Conservation (phyloP, 179 eudicot genomes). For the Spinacia oleracea region DNA sequence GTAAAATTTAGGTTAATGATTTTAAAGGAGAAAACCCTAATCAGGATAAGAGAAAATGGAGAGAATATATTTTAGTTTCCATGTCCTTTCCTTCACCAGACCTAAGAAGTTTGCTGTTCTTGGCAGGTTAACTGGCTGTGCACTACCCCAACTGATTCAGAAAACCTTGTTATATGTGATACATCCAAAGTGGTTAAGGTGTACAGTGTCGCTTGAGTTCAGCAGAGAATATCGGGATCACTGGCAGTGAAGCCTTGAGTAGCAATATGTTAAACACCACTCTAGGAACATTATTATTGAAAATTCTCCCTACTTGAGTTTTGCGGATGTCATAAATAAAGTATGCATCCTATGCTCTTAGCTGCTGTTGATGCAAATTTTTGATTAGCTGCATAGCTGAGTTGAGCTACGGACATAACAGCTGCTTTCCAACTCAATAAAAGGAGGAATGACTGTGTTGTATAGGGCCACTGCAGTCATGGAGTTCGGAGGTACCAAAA, state of each 20-base stretch:
- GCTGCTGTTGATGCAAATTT: not conserved
- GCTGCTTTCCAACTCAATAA: not conserved
- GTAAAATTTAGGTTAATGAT: not conserved
- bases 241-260: not conserved
- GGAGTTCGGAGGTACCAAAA: not conserved
- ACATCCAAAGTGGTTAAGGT: slow-evolving; percentile 92
- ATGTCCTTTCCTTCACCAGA: not conserved
- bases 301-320: not conserved
- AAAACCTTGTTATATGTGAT: slow-evolving; percentile 83
- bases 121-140: slow-evolving; percentile 93
- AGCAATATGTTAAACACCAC: not conserved
- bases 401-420: not conserved
- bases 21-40: not conserved
- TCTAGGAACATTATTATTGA: too few species aligned
- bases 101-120: not conserved
- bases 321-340: not conserved
- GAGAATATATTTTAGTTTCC: not conserved
- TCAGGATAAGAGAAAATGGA: not conserved
- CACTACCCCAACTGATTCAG: slow-evolving; percentile 78
- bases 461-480: not conserved
- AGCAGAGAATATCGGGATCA: not conserved
- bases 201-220: slow-evolving; percentile 53
- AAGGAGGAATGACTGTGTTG: not conserved
- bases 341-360: not conserved
- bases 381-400: not conserved